Base-by-base conservation (phyloP, 148 eudicot species). In the Spergularia bocconei region DNA sequence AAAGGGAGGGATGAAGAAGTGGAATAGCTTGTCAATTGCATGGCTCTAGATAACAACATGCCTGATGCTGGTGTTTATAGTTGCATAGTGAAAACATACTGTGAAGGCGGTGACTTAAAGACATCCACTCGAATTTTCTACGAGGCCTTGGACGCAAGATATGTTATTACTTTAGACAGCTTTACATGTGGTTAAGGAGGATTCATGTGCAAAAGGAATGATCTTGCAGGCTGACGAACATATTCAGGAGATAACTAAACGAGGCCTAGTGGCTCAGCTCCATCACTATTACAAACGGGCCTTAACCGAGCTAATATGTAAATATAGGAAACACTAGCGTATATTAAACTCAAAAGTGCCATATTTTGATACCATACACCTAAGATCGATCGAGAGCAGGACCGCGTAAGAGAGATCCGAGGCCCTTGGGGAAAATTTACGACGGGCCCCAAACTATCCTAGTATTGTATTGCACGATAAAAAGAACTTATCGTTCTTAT, bases 1-100 rank as follows among this genome's bases (percentile, higher is more conserved):
- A 79, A 83, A 82, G 41, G 87, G 82, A 73, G 77, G 70, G 86
- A 82, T 9, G 86, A 90, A 70, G 88, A 85, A 60, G 93, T 69
- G 76, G 88, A 41, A 65, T 90, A 78, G 74, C 79, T 77, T 33
- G 53, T 77, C 4, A 20, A 63, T 21, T 53, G 56, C 61, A 78
- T 71, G 80, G 39, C 62, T 21, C 48, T 21, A 39, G 36, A 44
- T 55, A 76, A 71, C 44, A 63, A 78, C 55, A 65, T 47, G 23
- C 76, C 25, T 33, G 71, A 78, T 71, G 39, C 14, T 54, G 38
- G 55, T 53, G 10, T 44, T 7, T 78, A 71, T 29, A 78, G 80
- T 63, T 70, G 63, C 75, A 63, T 64, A 55, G 21, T 10, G 13
- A 63, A 3, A 41, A 71, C 71, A 75, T 78, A 51, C 67, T 41